A percentile compares a stretch with the other conserved stretches of the same genome.
Conservation (phyloP, 352 stramenopile species). For the Elongisporangium anandrum region DNA sequence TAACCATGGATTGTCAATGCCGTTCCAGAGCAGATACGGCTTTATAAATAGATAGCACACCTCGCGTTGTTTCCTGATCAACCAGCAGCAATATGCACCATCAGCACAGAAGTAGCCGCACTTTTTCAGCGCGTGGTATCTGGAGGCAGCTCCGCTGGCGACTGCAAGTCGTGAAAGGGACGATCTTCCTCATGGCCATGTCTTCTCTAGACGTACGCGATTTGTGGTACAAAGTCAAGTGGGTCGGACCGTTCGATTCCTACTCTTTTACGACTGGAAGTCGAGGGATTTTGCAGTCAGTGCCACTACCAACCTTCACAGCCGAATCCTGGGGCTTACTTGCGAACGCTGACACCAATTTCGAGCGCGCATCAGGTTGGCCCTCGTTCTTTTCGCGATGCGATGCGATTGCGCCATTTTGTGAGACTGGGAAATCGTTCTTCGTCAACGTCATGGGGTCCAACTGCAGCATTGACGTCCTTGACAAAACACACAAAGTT, state of each 20-base stretch:
- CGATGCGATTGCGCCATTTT: conserved; percentile 10
- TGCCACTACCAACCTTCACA: conserved; percentile 1
- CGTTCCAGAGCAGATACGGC: no score
- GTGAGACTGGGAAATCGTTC: conserved; percentile 12
- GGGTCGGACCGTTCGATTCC: conserved; percentile 18
- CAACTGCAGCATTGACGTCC: conserved; percentile 13
- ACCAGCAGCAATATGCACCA: no score
- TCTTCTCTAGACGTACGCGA: conserved; percentile 17
- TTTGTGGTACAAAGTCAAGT: conserved; percentile 22
- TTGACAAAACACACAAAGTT: conserved; percentile 7
- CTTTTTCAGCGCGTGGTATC: neutral
- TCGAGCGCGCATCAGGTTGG: conserved; percentile 10
- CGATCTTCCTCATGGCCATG: conserved; percentile 8
- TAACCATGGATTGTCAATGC: no score
- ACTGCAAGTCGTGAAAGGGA: conserved; percentile 7
- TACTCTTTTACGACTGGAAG: conserved; percentile 16
- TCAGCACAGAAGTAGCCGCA: no score
- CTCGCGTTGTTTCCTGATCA: no score
- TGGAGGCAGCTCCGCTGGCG: conserved; percentile 5
- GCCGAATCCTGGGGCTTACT: neutral
- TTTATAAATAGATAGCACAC: no score
- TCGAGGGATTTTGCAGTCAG: conserved; percentile 7
- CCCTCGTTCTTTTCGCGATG: conserved; percentile 16
- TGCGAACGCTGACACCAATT: neutral
- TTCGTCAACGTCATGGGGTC: conserved; percentile 13